These are phyloP conservation scores for Leucocoprinus leucothites DNA, from an alignment of 768 basidiomycete genomes.

Conservation along the genomic window DNA sequence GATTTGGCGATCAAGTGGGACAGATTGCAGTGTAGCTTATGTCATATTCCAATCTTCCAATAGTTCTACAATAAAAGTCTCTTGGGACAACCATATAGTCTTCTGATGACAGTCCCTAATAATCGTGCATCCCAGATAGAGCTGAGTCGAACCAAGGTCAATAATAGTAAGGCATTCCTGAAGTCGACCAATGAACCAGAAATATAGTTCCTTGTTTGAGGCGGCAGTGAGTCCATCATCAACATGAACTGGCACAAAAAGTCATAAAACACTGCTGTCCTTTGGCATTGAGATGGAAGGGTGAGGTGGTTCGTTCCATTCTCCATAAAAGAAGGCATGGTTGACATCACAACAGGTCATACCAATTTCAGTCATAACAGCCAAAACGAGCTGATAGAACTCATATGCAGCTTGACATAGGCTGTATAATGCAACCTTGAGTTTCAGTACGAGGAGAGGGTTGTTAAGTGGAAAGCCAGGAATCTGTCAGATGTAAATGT, in stretches of 20 bases:
- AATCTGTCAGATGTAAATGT: slow-evolving; percentile 11
- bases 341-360: not conserved
- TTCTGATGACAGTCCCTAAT: slow-evolving; percentile 7
- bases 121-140: slow-evolving; percentile 7
- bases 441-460: not conserved
- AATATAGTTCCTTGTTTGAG: slow-evolving; percentile 1
- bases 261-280: not conserved
- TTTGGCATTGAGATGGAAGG: slow-evolving; percentile 13
- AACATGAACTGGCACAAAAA: slow-evolving; percentile 12
- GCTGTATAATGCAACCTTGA: not conserved
- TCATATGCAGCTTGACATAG: slow-evolving; percentile 6
- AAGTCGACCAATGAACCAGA: slow-evolving; percentile 4
- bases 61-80: slow-evolving; percentile 11
- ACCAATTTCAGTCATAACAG: slow-evolving; percentile 2
- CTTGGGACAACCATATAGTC: slow-evolving; percentile 15
- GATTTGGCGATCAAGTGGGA: not conserved
- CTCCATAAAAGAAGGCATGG: slow-evolving; percentile 8
- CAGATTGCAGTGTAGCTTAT: not conserved
- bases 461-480: not conserved
- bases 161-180: not conserved
- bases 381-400: not conserved
- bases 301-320: slow-evolving; percentile 2
- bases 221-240: slow-evolving; percentile 12
- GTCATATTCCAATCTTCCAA: slow-evolving; percentile 13
- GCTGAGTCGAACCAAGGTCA: slow-evolving; percentile 8